These are phyloP conservation scores for Tolypocladium amazonense DNA, from an alignment of 2,329 filamentous ascomycete species.

Conservation along the genomic window DNA sequence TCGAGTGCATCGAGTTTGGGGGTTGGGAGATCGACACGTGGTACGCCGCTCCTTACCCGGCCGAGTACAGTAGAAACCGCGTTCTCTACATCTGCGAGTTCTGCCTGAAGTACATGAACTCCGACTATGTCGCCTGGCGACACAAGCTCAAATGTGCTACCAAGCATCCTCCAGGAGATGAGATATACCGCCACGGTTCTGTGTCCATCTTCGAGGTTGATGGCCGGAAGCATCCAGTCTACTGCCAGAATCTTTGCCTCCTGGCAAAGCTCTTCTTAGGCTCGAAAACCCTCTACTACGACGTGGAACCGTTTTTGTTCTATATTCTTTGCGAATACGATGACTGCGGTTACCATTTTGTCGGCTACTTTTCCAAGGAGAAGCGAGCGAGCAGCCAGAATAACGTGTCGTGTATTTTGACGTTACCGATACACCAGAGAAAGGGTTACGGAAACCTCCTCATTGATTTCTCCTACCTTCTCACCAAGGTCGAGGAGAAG, in stretches of 20 bases:
- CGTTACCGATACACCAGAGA: constrained; percentile 89
- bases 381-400: constrained; percentile 91
- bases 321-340: constrained; percentile 96
- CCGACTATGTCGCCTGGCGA: constrained; percentile 94
- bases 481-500: constrained; percentile 86
- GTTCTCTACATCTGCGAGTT: constrained; percentile 99
- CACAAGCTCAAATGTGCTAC: constrained; percentile 95
- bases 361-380: constrained; percentile 99
- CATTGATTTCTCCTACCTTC: constrained; percentile 95
- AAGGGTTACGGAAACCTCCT: constrained; percentile 95
- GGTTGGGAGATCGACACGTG: constrained; percentile 97
- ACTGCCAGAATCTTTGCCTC: constrained; percentile 94
- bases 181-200: constrained; percentile 87
- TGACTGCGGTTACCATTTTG: constrained; percentile 85
- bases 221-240: constrained; percentile 93
- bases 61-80: constrained; percentile 94
- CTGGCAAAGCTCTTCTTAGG: constrained; percentile 96
- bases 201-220: constrained; percentile 97
- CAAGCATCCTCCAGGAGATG: constrained; percentile 93
- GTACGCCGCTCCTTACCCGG: constrained; percentile 96
- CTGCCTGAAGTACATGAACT: constrained; percentile 99
- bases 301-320: constrained; percentile 93
- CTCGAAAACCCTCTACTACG: constrained; percentile 96
- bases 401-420: constrained; percentile 95
- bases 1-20: constrained; percentile 97